These are phyloP conservation scores for Grosmannia clavigera DNA, from an alignment of 2,329 filamentous ascomycete genomes.

Conservation along the genomic window DNA sequence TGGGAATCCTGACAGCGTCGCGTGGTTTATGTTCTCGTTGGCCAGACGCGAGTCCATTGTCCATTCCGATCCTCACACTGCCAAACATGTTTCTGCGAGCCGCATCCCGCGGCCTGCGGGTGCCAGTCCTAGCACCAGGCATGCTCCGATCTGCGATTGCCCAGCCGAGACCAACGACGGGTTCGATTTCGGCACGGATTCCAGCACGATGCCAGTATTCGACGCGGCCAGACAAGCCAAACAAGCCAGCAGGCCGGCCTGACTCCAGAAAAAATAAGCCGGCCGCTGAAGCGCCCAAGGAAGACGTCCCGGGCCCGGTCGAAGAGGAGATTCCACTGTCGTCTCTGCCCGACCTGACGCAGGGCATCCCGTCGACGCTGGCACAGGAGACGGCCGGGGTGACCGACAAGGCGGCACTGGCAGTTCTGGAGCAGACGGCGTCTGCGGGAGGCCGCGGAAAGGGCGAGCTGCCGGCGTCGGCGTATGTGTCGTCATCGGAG, in stretches of 20 bases:
- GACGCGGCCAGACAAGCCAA: not conserved
- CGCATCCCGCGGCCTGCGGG: slow-evolving; percentile 8
- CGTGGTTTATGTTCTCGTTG: not conserved
- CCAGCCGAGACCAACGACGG: not conserved
- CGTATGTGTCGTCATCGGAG: slow-evolving; percentile 86
- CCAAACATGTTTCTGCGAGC: slow-evolving; percentile 9
- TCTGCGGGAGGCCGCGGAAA: slow-evolving; percentile 36
- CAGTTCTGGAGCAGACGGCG: slow-evolving; percentile 21
- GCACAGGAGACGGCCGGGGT: slow-evolving; percentile 55
- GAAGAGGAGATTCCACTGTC: slow-evolving; percentile 38
- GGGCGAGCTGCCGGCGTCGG: slow-evolving; percentile 59
- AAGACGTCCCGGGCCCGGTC: not conserved
- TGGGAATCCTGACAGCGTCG: slow-evolving; percentile 1
- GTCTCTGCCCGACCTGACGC: slow-evolving; percentile 80
- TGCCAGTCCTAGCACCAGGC: slow-evolving; percentile 3
- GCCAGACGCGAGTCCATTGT: not conserved
- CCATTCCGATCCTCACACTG: not conserved
- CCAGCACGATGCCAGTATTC: slow-evolving; percentile 1
- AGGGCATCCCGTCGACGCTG: slow-evolving; percentile 86
- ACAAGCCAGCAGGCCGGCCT: not conserved
- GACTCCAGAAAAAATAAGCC: not conserved
- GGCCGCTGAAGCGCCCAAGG: too few relatives aligned
- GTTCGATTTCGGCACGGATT: not conserved
- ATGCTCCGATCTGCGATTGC: not conserved
- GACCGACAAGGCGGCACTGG: slow-evolving; percentile 23